Conservation (phyloP, 1,284 basidiomycete genomes). For the Heterobasidion irregulare region DNA sequence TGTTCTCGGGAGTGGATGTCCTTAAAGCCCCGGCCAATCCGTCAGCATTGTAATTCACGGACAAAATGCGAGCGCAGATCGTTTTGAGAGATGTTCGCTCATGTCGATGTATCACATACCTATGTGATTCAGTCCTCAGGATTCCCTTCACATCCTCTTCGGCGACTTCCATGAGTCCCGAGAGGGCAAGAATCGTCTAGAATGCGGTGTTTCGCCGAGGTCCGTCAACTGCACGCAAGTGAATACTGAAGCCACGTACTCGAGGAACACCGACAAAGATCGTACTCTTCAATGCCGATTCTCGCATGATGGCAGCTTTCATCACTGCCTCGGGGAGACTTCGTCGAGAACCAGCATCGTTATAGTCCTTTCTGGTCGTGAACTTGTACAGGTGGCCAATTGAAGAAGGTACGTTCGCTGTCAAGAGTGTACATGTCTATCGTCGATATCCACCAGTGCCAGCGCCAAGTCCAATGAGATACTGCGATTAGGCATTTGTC, state of each 20-base stretch:
- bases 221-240: not conserved
- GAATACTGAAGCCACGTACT: conserved; percentile 33
- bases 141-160: conserved; percentile 71
- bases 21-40: not conserved
- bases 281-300: conserved; percentile 89
- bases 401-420: conserved; percentile 74
- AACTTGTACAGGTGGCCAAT: conserved; percentile 77
- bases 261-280: conserved; percentile 90
- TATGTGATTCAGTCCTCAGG: conserved; percentile 51
- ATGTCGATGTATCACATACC: conserved; percentile 45
- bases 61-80: not conserved
- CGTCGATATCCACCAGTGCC: no score
- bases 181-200: conserved; percentile 79
- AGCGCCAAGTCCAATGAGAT: not conserved
- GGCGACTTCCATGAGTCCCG: conserved; percentile 65
- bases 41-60: not conserved
- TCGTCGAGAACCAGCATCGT: conserved; percentile 31
- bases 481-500: not conserved
- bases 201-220: not conserved
- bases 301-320: conserved; percentile 82
- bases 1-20: conserved; percentile 35
- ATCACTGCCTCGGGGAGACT: conserved; percentile 47
- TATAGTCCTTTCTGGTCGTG: conserved; percentile 45
- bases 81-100: not conserved
- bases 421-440: conserved; percentile 74